Base-by-base conservation (phyloP, 805 yeast genomes). In the Pichia nanzhaoensis region DNA sequence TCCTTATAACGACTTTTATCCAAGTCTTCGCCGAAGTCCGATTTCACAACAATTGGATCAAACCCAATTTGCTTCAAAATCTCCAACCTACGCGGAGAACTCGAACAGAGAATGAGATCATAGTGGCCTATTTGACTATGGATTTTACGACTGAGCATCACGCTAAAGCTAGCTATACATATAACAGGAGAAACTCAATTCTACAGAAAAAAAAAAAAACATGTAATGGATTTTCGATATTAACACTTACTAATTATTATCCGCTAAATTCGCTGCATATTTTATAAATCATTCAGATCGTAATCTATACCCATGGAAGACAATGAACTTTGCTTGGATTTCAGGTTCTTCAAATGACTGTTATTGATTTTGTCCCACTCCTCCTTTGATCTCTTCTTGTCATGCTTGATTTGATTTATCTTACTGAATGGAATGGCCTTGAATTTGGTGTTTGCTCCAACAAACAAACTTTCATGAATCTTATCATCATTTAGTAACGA, bases 61-160 rank as follows among this genome's bases (percentile, higher is more conserved):
- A 84, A 62, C 0, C 82, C 82, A 59, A 84, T 60, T 52, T 82
- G 78, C 5, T 61, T 56, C 24, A 93, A 56, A n/a, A 93, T 82
- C 45, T 85, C 86, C 44, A 68, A 64, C 46, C 99, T 67, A 48
- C 96, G 71, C 2, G 95, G 91, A 0, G 97, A 90, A 1, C 84
- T 74, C 2, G 96, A 87, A 0, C 95, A 96, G 6, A 91, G 70
- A 5, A 87, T 67, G 21, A 90, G 66, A 4, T 51, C 19, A 39
- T 30, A 13, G 2, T 24, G 28, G 9, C 10, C 28, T 24, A 24
- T 24, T 24, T 24, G 6, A 24, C 28, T 24, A 24, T n/a, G n/a
- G n/a, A n/a, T n/a, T n/a, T n/a, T n/a, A n/a, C n/a, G n/a, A n/a
- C n/a, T n/a, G n/a, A n/a, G n/a, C n/a, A n/a, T n/a, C n/a, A n/a